Conservation (phyloP, 148 eudicot genomes). For the Pouteria glomerata region DNA sequence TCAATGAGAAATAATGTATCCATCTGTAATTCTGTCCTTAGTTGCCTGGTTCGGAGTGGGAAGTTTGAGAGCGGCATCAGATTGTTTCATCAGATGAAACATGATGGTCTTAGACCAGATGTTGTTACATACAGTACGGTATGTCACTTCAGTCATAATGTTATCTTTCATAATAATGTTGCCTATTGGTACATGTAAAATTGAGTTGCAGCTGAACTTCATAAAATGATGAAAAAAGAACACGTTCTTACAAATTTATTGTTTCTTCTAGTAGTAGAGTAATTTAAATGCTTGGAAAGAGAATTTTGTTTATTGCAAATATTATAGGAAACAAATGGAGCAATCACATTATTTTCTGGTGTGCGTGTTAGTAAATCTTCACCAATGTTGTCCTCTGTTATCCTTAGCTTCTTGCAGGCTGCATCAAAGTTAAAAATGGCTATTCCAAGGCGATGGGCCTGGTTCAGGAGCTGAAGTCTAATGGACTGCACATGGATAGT, state of each 20-base stretch:
- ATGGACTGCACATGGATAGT: constrained; percentile 57
- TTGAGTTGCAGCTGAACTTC: constrained; percentile 5
- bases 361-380: background rate
- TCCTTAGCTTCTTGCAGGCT: constrained; percentile 76
- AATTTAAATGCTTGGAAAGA: background rate
- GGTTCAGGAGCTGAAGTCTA: constrained; percentile 58
- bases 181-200: background rate
- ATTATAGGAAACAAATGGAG: background rate
- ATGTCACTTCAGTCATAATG: constrained; percentile 15
- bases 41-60: constrained; percentile 56
- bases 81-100: constrained; percentile 81
- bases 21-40: constrained; percentile 74
- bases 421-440: constrained; percentile 57
- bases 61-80: constrained; percentile 47
- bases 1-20: constrained; percentile 51
- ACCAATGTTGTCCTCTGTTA: constrained; percentile 15
- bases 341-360: background rate
- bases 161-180: too few species aligned
- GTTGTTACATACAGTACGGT: constrained; percentile 84
- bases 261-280: background rate
- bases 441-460: constrained; percentile 63
- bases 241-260: background rate
- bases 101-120: constrained; percentile 72
- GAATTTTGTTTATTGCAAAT: background rate
- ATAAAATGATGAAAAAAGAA: background rate